Evolutionary conservation across 805 yeast species (phyloP), one percentile per base, ranked within the genome.

Genomic region (Wickerhamiella galacta): DNA sequence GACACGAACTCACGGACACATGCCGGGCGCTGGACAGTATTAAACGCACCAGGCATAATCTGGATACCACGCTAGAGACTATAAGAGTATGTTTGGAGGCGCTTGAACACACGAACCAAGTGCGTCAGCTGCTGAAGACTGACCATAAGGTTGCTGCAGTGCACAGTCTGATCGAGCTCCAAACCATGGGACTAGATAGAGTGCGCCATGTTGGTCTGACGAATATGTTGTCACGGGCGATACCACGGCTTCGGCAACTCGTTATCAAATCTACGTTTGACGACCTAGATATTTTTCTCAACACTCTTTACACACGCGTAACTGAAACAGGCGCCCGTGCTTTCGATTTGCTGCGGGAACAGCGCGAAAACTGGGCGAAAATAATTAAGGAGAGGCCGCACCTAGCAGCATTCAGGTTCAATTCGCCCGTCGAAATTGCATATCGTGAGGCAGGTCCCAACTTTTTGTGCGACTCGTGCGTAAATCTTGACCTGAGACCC

Each of bases 131-230:
- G 48, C 76, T 82, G 39, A 68, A 72, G 33, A 72, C 70, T 38
- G 72, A 72, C 45, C 73, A 75, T 44, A 80, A 79, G 45, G 85
- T 81, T 51, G 78, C 78, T 38, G 95, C 95, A 0, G 67, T 90
- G 44, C 81, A 82, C 52, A n/a, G n/a, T n/a, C 58, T 83, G 32
- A 85, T 81, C 38, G 82, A 75, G 46, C 60, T 87, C 40, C 72
- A 74, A 25, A 68, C 66, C 36, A 61, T 76, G 26, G 80, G 76
- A 42, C 57, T 75, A 29, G 77, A 75, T 38, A 78, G 74, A 32
- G 58, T 68, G 19, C 64, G 70, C 28, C 68, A 71, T 32, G 78
- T 77, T 46, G 76, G 77, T 26, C 81, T 87, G 52, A 69, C 92
- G 14, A 66, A 68, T 28, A 71, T 73, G 45, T 75, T 87, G 30